Conservation (phyloP, 225 moss, liverwort and hornwort genomes). For the Bryoerythrophyllum caledonicum region DNA sequence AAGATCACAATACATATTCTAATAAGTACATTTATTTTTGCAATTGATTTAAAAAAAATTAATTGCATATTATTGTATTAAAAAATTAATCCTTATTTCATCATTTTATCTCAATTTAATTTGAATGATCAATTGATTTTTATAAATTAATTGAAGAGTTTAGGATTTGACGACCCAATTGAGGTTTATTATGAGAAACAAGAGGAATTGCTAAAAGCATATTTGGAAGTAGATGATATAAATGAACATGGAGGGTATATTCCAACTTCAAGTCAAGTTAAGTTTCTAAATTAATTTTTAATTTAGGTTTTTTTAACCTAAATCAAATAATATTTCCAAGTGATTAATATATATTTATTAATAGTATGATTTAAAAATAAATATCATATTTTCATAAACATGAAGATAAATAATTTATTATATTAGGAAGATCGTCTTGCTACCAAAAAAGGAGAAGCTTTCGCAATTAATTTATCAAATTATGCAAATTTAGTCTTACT, state of each 20-base stretch:
- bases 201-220: constrained; percentile 34
- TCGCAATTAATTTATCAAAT: constrained; percentile 82
- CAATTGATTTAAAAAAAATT: not conserved
- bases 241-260: constrained; percentile 49
- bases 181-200: constrained; percentile 41
- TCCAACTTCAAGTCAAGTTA: constrained; percentile 47
- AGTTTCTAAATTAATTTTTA: constrained; percentile 15
- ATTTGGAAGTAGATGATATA: constrained; percentile 42
- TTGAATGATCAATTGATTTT: not conserved
- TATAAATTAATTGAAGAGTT: constrained; percentile 1
- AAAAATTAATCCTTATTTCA: not conserved
- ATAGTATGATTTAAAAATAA: too few relatives aligned
- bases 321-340: too few relatives aligned
- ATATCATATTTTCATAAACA: accelerated
- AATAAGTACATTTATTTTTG: too few relatives aligned
- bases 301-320: not conserved
- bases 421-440: constrained; percentile 71
- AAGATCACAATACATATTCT: too few relatives aligned
- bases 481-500: constrained; percentile 59
- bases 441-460: constrained; percentile 56
- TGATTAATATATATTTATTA: too few relatives aligned
- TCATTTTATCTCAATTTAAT: not conserved
- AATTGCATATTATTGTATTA: too few relatives aligned
- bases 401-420: not conserved
- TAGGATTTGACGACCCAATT: constrained; percentile 38